Base-by-base conservation (phyloP, 306 rosid species). In the Fragaria ananassa region DNA sequence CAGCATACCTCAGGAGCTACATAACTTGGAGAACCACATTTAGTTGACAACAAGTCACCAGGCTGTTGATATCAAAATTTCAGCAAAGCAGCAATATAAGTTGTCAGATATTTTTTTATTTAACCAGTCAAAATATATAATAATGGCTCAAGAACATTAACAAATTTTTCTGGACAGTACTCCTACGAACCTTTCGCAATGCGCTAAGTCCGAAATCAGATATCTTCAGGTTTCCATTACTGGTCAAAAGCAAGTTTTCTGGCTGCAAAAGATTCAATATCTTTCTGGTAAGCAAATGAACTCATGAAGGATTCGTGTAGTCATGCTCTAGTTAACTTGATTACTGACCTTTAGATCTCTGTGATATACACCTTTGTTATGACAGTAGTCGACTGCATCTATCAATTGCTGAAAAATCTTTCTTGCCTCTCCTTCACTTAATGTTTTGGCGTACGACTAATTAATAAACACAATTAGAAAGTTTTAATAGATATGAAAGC, bases 191-290 rank as follows among this genome's bases (percentile, higher is more conserved):
- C 96, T 92, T 88, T 23, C 64, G 85, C 84, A 88, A 23, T 14
- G 93, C 87, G 76, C 96, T 86, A 34, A 92, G 86, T 85, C 97
- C 97, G 62, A 92, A 92, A 85, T 92, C 96, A 29, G 96, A 86
- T 37, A 90, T 82, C 79, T 90, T 92, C 29, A 92, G 85, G 77
- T 83, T 87, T 76, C 93, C 97, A 75, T 81, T 86, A 79, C 83
- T 51, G 82, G 88, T 89, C 37, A 92, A 76, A 60, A 92, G 93
- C 89, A 92, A 78, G 78, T 92, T 92, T 77, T 90, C 97, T 53
- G 92, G 91, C 97, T 92, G 85, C 63, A 37, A 25, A 79, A 27
- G 63, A 67, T 56, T 68, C n/a, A 34, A 37, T 37, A 7, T 64
- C 14, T 17, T 35, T 35, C n/a, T 9, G 0, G 27, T 64, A 7